These are phyloP conservation scores for Pseudoperonospora humuli DNA, from an alignment of 352 stramenopile genomes.

Conservation along the genomic window DNA sequence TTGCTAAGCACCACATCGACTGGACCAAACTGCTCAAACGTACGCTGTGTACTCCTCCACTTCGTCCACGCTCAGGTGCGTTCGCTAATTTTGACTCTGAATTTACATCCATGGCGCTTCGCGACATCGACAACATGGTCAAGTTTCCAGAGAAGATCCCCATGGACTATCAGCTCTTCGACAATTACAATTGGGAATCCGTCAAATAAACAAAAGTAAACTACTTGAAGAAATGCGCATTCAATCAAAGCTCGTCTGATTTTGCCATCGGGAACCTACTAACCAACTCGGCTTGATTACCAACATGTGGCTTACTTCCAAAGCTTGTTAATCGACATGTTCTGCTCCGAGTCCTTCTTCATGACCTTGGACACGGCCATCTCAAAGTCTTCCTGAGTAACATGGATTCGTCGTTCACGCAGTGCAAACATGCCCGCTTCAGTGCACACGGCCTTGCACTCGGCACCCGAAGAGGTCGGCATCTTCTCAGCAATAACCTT, in stretches of 20 bases:
- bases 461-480: slow-evolving; percentile 93
- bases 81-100: slow-evolving; percentile 83
- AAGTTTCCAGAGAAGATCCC: slow-evolving; percentile 69
- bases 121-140: slow-evolving; percentile 61
- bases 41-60: slow-evolving; percentile 36
- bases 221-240: too few species aligned
- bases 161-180: slow-evolving; percentile 79
- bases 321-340: slow-evolving; percentile 98
- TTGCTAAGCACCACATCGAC: slow-evolving; percentile 51
- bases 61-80: slow-evolving; percentile 56
- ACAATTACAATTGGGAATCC: slow-evolving; percentile 82
- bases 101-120: slow-evolving; percentile 78
- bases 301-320: slow-evolving; percentile 92
- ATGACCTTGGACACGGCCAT: slow-evolving; percentile 99
- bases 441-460: slow-evolving; percentile 99
- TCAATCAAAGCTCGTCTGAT: slow-evolving; percentile 25
- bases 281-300: neutral
- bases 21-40: slow-evolving; percentile 44
- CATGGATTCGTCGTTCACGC: slow-evolving; percentile 97
- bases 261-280: slow-evolving; percentile 12
- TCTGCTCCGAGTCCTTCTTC: slow-evolving; percentile 99
- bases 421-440: slow-evolving; percentile 99
- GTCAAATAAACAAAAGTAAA: slow-evolving; percentile 12
- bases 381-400: slow-evolving; percentile 99
- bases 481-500: slow-evolving; percentile 98